Evolutionary conservation across 306 rosid species (phyloP), one percentile per base, ranked within the genome.

Genomic region (Phaseolus lunatus): DNA sequence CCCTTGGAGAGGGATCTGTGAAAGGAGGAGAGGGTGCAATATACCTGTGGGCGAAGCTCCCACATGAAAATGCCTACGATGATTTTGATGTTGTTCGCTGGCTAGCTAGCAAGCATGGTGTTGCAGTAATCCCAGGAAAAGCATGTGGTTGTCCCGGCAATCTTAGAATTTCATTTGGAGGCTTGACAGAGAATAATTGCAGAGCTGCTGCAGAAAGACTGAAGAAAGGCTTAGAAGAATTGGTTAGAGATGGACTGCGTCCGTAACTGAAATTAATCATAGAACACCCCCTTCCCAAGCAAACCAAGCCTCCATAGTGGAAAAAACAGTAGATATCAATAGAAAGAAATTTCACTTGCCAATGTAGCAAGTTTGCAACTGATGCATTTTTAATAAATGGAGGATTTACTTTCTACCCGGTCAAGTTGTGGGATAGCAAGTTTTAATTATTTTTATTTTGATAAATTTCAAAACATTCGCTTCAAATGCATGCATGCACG

Each of bases 11-110:
- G 79, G 89, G 86, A 29, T 85, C 89, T n/a, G 93, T 92, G 14
- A 96, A 87, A 84, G 99, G 99, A 70, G 99, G 99, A 45, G 94
- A 96, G 77, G 99, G 98, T 53, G 97, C 99, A 12, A 88, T 96
- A 56, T 96, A 96, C 88, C 72, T 96, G 9, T 96, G 97, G 97
- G 98, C 97, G 22, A 96, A 96, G 94, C 96, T 96, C 29, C 99
- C 99, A 0, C 88, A 85, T 1, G 65, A 84, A 23, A 86, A 75
- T 12, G 68, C 57, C 1, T 41, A 61, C 0, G 65, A 93, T 3
- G 99, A 96, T 77, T 78, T 76, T 23, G 76, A 86, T n/a, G 91
- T 92, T 5, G 98, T 96, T 78, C 87, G 27, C 49, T 95, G 99
- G 99, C 97, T 95, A 18, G 96, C 91, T 67, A 78, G 79, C 26